Base-by-base conservation (phyloP, 345 rosid species). In the Corchorus capsularis region DNA sequence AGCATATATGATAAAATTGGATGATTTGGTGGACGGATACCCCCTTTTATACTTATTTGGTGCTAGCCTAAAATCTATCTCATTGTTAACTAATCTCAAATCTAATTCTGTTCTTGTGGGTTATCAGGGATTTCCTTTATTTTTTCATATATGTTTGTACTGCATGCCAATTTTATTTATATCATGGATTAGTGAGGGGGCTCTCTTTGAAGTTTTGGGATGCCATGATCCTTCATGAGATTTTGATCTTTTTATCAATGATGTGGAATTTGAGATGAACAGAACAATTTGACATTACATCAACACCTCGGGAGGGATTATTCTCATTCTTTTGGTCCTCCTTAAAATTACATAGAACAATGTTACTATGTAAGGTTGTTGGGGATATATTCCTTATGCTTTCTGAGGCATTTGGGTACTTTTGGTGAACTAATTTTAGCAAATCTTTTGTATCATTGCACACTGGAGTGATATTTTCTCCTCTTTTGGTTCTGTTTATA, bases 211-310 rank as follows among this genome's bases (percentile, higher is more conserved):
- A 43, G 53, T 11, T 43, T n/a, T 65, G 53, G 34, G 53, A 43
- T 65, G 16, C 35, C 35, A 19, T 45, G 22, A 39, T 62, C 22
- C 53, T 66, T 43, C 34, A 43, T 45, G 53, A 41, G 53, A 19
- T 66, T 66, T 66, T 66, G 53, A 66, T 46, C 54, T 66, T 43
- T n/a, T 45, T 27, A n/a, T 45, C 46, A 16, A 37, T 63, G 46
- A 35, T 63, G 67, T 10, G 63, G 34, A 55, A 55, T 57, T 59
- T 59, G 63, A 59, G 35, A 22, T 22, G 15, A 15, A 34, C 16
- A 10, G 63, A 63, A 66, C 53, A n/a, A 66, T 19, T 66, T 66
- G 70, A 16, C 47, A 35, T 63, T 63, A 6, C 67, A 16, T 63
- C 47, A 16, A 16, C 11, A 16, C 45, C 35, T 20, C 32, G 7